phyloP scores from a whole-genome alignment of 106 monocot species.

The Acorus gramineus region DNA sequence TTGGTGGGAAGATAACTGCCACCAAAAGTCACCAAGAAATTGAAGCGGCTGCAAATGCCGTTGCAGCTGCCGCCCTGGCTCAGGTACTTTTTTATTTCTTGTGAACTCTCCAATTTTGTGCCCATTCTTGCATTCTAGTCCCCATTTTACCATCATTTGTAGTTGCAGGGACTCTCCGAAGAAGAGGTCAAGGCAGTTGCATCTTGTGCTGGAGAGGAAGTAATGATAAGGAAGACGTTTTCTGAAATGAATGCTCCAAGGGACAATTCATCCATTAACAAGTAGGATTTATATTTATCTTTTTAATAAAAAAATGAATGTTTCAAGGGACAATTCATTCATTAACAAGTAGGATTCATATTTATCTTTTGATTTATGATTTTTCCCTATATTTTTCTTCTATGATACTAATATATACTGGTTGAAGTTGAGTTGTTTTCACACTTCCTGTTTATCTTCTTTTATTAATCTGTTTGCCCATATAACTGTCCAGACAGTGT shows the following conservation, averaged over 20 bases:
- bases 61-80: conserved; percentile 64
- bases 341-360: conserved; percentile 61
- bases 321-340: conserved; percentile 59
- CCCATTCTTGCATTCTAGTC: background rate
- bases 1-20: conserved; percentile 90
- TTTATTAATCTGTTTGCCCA: too few relatives aligned
- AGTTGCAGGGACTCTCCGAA: conserved; percentile 77
- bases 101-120: background rate
- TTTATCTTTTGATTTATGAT: background rate
- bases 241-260: conserved; percentile 96
- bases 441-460: too few relatives aligned
- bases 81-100: conserved; percentile 29
- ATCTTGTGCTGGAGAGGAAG: conserved; percentile 88
- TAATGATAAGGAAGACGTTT: conserved; percentile 82
- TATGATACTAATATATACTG: too few relatives aligned
- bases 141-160: background rate
- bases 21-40: conserved; percentile 83
- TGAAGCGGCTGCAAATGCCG: conserved; percentile 80
- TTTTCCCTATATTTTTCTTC: too few relatives aligned
- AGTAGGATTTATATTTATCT: conserved; percentile 29
- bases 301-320: conserved; percentile 12
- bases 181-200: conserved; percentile 91
- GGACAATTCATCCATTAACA: conserved; percentile 70
- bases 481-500: too few relatives aligned
- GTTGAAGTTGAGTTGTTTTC: too few relatives aligned